A percentile compares a stretch with the other conserved stretches of the same genome.
Conservation (phyloP, 2,329 filamentous ascomycete genomes). For the Penicillium hesseltinei region DNA sequence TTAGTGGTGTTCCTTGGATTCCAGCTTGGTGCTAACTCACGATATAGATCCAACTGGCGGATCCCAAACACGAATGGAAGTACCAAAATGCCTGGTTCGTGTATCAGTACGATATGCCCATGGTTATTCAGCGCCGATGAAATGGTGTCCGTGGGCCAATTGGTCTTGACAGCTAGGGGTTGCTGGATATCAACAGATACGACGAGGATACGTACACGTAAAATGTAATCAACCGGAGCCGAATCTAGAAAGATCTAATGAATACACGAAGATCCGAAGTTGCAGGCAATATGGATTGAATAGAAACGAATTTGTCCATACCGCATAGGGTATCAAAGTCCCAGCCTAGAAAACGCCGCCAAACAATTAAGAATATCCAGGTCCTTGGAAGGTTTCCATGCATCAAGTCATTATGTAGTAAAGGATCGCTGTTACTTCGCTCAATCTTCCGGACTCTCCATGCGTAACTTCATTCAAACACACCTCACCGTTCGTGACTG, state of each 20-base stretch:
- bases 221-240: background rate
- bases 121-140: constrained; percentile 28
- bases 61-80: constrained; percentile 50
- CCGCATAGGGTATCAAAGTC: constrained; percentile 24
- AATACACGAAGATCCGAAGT: constrained; percentile 9
- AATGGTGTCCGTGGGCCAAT: background rate
- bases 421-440: constrained; percentile 6
- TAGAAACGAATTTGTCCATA: constrained; percentile 17
- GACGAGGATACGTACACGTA: background rate
- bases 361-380: constrained; percentile 14
- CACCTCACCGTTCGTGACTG: background rate
- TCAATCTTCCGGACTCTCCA: constrained; percentile 1
- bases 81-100: constrained; percentile 61
- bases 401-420: constrained; percentile 24
- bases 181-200: background rate
- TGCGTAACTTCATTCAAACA: constrained; percentile 21
- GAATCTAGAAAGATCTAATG: constrained; percentile 3
- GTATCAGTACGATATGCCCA: constrained; percentile 57
- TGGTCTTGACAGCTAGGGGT: background rate
- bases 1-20: background rate
- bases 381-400: constrained; percentile 12
- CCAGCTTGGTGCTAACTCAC: constrained; percentile 23
- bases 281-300: constrained; percentile 10
- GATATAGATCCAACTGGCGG: constrained; percentile 54
- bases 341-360: constrained; percentile 16